phyloP scores from a whole-genome alignment of 2,329 filamentous ascomycete species.

The Sporothrix inflata region DNA sequence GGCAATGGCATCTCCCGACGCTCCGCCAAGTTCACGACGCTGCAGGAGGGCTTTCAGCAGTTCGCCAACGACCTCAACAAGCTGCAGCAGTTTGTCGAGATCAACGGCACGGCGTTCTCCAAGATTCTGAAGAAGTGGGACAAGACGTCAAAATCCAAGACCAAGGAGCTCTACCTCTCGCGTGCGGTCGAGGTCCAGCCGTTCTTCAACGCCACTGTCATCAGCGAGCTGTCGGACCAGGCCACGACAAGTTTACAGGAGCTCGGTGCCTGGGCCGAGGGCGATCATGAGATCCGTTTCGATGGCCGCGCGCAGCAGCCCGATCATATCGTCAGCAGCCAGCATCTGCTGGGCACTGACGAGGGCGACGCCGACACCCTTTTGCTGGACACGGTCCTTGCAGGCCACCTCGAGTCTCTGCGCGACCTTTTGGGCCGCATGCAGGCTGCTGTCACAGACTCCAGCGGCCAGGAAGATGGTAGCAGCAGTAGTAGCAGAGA shows the following conservation, averaged over 20 bases:
- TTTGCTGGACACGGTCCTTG: constrained; percentile 82
- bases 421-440: constrained; percentile 81
- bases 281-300: constrained; percentile 81
- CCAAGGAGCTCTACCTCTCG: constrained; percentile 95
- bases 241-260: constrained; percentile 95
- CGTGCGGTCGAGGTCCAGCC: constrained; percentile 96
- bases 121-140: constrained; percentile 99
- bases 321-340: constrained; percentile 67
- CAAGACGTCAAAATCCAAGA: constrained; percentile 98
- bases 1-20: constrained; percentile 76
- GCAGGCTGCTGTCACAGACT: constrained; percentile 56
- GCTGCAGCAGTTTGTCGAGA: constrained; percentile 96
- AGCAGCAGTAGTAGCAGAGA: constrained; percentile 48
- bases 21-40: constrained; percentile 89
- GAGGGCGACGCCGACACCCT: constrained; percentile 89
- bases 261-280: constrained; percentile 94
- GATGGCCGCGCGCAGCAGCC: constrained; percentile 52
- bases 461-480: constrained; percentile 47
- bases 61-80: constrained; percentile 97
- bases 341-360: constrained; percentile 72
- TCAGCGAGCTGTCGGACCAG: constrained; percentile 94
- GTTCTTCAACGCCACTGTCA: constrained; percentile 96
- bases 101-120: constrained; percentile 96
- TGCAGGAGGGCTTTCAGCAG: constrained; percentile 96
- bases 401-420: constrained; percentile 76